A percentile compares a stretch with the other conserved stretches of the same genome.
phyloP scores from a whole-genome alignment of 805 yeast species.

The Cyberlindnera euphorbiiphila region DNA sequence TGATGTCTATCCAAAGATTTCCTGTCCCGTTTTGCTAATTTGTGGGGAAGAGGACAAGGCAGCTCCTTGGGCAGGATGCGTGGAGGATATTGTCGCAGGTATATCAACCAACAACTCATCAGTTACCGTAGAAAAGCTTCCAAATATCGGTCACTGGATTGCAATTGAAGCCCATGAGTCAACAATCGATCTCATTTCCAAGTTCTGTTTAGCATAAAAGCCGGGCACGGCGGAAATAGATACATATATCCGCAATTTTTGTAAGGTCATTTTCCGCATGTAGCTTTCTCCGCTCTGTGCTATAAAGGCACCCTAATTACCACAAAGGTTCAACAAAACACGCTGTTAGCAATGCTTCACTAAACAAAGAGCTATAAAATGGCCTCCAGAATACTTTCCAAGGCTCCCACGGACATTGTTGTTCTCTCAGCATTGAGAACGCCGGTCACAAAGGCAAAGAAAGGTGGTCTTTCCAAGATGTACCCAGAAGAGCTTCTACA shows the following conservation, averaged over 20 bases:
- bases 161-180: slow-evolving; percentile 6
- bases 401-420: slow-evolving; percentile 57
- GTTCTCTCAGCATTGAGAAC: slow-evolving; percentile 83
- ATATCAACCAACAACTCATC: background rate
- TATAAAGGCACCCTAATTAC: too few relatives aligned
- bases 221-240: too few relatives aligned
- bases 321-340: too few relatives aligned
- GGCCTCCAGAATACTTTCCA: slow-evolving; percentile 17
- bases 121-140: background rate
- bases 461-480: slow-evolving; percentile 76
- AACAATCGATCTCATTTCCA: background rate
- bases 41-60: slow-evolving; percentile 8
- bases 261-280: too few relatives aligned
- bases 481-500: slow-evolving; percentile 70
- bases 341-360: too few relatives aligned
- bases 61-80: slow-evolving; percentile 7
- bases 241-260: too few relatives aligned
- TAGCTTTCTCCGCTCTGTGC: too few relatives aligned
- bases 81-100: background rate
- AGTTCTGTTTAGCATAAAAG: too few relatives aligned
- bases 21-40: slow-evolving; percentile 2
- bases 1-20: slow-evolving; percentile 2
- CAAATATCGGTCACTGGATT: slow-evolving; percentile 10
- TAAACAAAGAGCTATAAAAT: background rate
- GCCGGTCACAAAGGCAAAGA: slow-evolving; percentile 77